Conservation (phyloP, 345 rosid species). For the Ailanthus altissimus region DNA sequence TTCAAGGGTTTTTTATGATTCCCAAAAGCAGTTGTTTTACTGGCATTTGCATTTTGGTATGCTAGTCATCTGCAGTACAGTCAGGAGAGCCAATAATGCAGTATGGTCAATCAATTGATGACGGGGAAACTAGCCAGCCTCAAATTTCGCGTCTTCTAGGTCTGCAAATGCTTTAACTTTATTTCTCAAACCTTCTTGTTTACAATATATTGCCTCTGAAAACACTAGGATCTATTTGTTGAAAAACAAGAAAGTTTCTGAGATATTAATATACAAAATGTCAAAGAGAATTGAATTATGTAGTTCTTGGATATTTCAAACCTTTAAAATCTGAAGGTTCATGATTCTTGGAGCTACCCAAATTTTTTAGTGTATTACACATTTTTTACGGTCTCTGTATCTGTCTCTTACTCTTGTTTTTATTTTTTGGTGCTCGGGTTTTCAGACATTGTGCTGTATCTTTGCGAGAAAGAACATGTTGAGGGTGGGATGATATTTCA, state of each 20-base stretch:
- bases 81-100: conserved; percentile 83
- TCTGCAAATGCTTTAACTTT: conserved; percentile 32
- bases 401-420: conserved; percentile 4
- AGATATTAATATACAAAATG: background rate
- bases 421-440: conserved; percentile 16
- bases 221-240: background rate
- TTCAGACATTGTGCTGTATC: conserved; percentile 84
- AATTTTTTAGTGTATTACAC: background rate
- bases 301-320: background rate
- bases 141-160: conserved; percentile 90
- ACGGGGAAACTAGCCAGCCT: conserved; percentile 55
- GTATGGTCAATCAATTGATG: conserved; percentile 77
- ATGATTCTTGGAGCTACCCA: background rate
- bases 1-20: background rate
- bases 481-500: conserved; percentile 99
- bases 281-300: background rate
- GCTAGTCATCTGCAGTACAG: conserved; percentile 69
- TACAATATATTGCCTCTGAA: background rate
- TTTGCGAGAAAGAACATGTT: conserved; percentile 95
- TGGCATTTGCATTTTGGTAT: conserved; percentile 13
- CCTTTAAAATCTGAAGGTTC: background rate
- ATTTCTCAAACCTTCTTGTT: background rate
- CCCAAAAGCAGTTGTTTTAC: background rate
- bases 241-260: background rate
- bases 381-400: background rate